Evolutionary conservation across 805 yeast species (phyloP).

Genomic region (Ogataea trehaloabstinens): DNA sequence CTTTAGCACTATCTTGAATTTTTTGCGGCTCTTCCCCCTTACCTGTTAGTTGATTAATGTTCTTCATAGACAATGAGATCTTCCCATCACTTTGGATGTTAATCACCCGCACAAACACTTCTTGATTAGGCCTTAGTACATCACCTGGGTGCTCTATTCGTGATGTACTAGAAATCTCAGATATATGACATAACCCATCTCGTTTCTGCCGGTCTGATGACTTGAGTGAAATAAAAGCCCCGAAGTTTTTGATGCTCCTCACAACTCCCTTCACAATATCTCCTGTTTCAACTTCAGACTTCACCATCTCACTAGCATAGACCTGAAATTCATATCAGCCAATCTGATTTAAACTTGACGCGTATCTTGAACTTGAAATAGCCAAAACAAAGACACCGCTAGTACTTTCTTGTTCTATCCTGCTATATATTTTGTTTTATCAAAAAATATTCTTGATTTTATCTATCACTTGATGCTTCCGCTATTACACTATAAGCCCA

Average conservation of each 20-base stretch:
- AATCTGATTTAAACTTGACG: no score
- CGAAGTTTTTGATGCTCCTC: slow-evolving; percentile 59
- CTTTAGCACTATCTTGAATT: slow-evolving; percentile 7
- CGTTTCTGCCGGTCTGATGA: slow-evolving; percentile 26
- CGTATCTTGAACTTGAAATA: no score
- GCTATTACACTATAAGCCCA: no score
- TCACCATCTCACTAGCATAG: slow-evolving; percentile 22
- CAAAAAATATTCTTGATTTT: no score
- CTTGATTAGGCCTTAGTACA: slow-evolving; percentile 52
- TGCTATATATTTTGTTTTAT: no score
- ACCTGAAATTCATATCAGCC: no score
- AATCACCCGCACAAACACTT: slow-evolving; percentile 61
- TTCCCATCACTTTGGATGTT: slow-evolving; percentile 40
- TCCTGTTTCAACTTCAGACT: slow-evolving; percentile 36
- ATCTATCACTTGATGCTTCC: no score
- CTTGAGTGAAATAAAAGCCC: slow-evolving; percentile 68
- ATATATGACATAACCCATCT: slow-evolving; percentile 76
- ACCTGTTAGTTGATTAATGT: slow-evolving; percentile 72
- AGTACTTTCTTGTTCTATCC: no score
- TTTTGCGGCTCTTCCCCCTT: slow-evolving; percentile 2
- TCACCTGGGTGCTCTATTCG: slow-evolving; percentile 61
- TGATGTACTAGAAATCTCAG: slow-evolving; percentile 51
- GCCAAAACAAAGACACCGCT: no score
- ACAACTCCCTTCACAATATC: slow-evolving; percentile 62
- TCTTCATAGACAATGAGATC: slow-evolving; percentile 65